These are phyloP conservation scores for Pythium monospermum DNA, from an alignment of 352 stramenopile genomes.

Conservation along the genomic window DNA sequence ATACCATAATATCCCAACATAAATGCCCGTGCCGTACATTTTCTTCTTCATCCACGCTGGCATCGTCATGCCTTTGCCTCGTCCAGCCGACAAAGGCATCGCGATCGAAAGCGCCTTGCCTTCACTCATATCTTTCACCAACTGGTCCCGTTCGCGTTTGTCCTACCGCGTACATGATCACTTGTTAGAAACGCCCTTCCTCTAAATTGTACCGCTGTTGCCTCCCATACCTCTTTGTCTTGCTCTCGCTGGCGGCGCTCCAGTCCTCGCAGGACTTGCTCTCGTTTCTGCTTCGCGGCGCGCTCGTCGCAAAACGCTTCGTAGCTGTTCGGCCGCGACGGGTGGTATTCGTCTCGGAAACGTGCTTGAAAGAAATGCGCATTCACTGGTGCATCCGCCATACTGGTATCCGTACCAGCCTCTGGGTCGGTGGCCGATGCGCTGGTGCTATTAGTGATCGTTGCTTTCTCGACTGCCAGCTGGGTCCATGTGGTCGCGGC, in stretches of 20 bases:
- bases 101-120: constrained; percentile 52
- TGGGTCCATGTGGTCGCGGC: constrained; percentile 90
- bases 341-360: constrained; percentile 87
- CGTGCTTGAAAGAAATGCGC: constrained; percentile 64
- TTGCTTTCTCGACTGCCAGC: constrained; percentile 39
- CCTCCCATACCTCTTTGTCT: constrained; percentile 46
- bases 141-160: constrained; percentile 61
- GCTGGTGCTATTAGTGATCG: background rate
- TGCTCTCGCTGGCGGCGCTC: constrained; percentile 70
- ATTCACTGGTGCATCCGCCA: background rate
- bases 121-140: constrained; percentile 66
- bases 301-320: constrained; percentile 82
- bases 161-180: constrained; percentile 25
- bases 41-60: constrained; percentile 92
- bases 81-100: constrained; percentile 47
- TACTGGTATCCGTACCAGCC: constrained; percentile 27
- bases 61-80: constrained; percentile 87
- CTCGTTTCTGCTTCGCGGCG: constrained; percentile 64
- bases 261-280: constrained; percentile 78
- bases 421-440: background rate
- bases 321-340: constrained; percentile 85
- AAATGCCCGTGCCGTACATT: no score
- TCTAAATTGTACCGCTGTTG: no score
- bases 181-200: no score
- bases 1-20: no score